Evolutionary conservation across 208 protist species (phyloP).

Genomic region (Crithidia bombi): DNA sequence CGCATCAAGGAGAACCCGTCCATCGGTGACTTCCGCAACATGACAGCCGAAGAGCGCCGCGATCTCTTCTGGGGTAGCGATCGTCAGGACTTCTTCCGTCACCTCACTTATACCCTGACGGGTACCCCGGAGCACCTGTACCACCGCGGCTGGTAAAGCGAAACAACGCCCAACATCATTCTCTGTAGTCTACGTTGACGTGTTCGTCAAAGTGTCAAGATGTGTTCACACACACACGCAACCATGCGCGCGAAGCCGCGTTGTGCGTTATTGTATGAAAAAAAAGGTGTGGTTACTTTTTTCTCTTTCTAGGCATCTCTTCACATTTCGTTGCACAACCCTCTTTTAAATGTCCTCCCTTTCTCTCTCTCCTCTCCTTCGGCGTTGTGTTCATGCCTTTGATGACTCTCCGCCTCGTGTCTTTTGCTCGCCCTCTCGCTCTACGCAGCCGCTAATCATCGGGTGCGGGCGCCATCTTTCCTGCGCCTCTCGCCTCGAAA

Average conservation of each 20-base stretch:
- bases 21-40: constrained; percentile 83
- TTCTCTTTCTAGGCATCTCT: background rate
- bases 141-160: constrained; percentile 82
- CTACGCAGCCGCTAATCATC: too few species aligned
- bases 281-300: too few species aligned
- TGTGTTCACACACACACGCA: too few species aligned
- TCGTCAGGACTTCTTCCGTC: constrained; percentile 88
- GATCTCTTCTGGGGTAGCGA: constrained; percentile 90
- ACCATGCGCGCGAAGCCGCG: too few species aligned
- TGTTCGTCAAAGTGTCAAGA: too few species aligned
- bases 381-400: too few species aligned
- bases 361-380: background rate
- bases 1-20: constrained; percentile 90
- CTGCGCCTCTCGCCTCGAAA: too few species aligned
- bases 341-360: background rate
- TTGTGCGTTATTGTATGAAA: too few species aligned
- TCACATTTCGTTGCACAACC: background rate
- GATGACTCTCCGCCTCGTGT: too few species aligned
- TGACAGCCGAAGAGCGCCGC: constrained; percentile 85
- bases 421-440: too few species aligned
- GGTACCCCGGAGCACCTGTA: constrained; percentile 88
- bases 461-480: too few species aligned
- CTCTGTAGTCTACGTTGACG: too few species aligned
- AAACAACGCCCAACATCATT: background rate
- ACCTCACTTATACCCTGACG: constrained; percentile 73